Evolutionary conservation across 192 early-diverging fungal species (phyloP), one percentile per base, ranked within the genome.

Genomic region (Coemansia sp.): DNA sequence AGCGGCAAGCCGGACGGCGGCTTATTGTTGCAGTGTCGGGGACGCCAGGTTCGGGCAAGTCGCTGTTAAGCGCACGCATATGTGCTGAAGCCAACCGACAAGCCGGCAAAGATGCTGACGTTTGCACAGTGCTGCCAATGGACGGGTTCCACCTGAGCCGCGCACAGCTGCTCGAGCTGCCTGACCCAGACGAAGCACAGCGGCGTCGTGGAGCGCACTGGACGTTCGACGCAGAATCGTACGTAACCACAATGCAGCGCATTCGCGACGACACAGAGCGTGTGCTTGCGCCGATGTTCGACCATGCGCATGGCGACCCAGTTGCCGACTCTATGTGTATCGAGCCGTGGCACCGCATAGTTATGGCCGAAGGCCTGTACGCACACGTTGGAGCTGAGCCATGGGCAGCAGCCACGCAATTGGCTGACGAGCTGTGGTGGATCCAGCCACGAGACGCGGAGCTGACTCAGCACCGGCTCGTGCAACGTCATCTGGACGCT

Each of bases 121-220:
- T 65, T 0, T 73, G 78, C 19, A 55, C 70, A 9, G 74, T 83
- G 12, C 51, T 84, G n/a, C 74, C 81, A 3, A 84, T 88, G 83
- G 86, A 88, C 61, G 86, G 86, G 0, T 88, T 83, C 69, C 86
- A 88, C 60, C 57, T 78, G 45, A 62, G 73, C 45, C 66, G 65
- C 26, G 63, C 64, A 18, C 69, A 64, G 41, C 57, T 67, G 20
- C 16, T 7, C 2, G 19, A 18, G 50, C 32, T 53, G 20, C 47
- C 67, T 54, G 72, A 85, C 50, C 82, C 84, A 3, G 68, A 52
- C 0, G 26, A 18, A 9, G 82, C 78, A 19, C 71, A 84, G 51
- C 52, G 41, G 3, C 68, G 80, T 0, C 70, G 86, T 1, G 86
- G 86, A 8, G 83, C 84, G 10, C 82, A 82, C 1, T 84, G 82